Evolutionary conservation across 148 eudicot species (phyloP).

Genomic region (Rhododendron mucronatum): DNA sequence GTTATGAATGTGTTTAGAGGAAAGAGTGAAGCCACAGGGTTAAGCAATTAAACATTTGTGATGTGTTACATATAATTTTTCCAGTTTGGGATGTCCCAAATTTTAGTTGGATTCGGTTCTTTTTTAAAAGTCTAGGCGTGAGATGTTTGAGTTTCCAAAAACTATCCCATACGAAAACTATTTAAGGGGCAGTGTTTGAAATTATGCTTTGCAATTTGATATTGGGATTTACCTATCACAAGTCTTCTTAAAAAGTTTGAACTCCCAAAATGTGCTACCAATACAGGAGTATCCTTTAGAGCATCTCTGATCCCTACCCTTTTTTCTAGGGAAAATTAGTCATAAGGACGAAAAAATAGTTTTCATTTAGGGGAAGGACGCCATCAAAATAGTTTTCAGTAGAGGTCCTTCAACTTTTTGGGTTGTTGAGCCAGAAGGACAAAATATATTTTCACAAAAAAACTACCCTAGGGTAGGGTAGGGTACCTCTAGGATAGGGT

Average conservation of each 20-base stretch:
- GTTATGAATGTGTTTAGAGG: neutral
- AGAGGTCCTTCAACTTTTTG: too few relatives aligned
- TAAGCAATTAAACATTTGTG: neutral
- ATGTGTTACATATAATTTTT: neutral
- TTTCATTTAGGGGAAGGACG: too few relatives aligned
- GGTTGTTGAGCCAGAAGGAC: too few relatives aligned
- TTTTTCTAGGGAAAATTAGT: too few relatives aligned
- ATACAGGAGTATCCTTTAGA: neutral
- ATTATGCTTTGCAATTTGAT: neutral
- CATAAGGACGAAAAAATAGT: too few relatives aligned
- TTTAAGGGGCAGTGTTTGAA: neutral
- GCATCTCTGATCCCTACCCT: too few relatives aligned
- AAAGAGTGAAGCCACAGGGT: neutral
- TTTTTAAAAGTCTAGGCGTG: neutral
- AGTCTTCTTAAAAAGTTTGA: neutral
- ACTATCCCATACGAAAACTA: neutral
- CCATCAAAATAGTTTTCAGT: too few relatives aligned
- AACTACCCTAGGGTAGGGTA: too few relatives aligned
- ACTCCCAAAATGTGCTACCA: neutral
- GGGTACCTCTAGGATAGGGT: too few relatives aligned
- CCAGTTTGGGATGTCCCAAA: neutral
- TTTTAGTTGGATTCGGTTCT: neutral
- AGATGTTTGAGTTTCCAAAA: neutral
- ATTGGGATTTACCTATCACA: neutral
- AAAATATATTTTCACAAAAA: too few relatives aligned